These are phyloP conservation scores for Moesziomyces sp. DNA, from an alignment of 1,284 basidiomycete genomes.

Conservation along the genomic window DNA sequence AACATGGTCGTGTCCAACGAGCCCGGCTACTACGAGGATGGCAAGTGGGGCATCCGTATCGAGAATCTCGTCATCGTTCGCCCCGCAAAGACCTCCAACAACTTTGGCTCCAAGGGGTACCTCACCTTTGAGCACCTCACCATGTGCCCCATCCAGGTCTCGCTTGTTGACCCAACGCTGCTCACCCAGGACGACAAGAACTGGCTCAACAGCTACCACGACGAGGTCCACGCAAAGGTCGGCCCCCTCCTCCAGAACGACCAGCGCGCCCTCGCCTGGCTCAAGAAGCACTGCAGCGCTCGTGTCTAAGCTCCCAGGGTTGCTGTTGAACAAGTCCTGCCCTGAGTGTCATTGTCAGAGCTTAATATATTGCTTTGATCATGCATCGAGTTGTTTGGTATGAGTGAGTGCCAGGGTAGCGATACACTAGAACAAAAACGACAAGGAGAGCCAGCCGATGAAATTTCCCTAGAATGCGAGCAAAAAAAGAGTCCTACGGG, in stretches of 20 bases:
- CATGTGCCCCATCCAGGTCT: constrained; percentile 82
- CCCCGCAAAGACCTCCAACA: constrained; percentile 74
- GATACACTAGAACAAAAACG: too few species aligned
- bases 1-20: constrained; percentile 70
- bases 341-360: too few species aligned
- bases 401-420: too few species aligned
- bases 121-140: constrained; percentile 56
- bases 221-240: constrained; percentile 80
- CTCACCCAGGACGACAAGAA: constrained; percentile 76
- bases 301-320: constrained; percentile 8
- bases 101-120: constrained; percentile 76
- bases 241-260: constrained; percentile 80
- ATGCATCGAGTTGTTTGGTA: too few species aligned
- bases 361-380: too few species aligned
- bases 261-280: constrained; percentile 79
- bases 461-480: not conserved
- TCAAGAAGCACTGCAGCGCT: constrained; percentile 74
- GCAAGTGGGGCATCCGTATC: constrained; percentile 90
- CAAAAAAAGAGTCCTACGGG: constrained; percentile 51
- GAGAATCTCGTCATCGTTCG: constrained; percentile 74
- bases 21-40: constrained; percentile 93
- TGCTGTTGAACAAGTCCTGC: too few species aligned
- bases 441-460: too few species aligned
- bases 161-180: constrained; percentile 77
- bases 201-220: constrained; percentile 90